Percentiles rank a stretch among this genome's conserved stretches.
Evolutionary conservation across 495 filamentous ascomycete genomes (phyloP).

Genomic region (Penicillium egyptiacum): DNA sequence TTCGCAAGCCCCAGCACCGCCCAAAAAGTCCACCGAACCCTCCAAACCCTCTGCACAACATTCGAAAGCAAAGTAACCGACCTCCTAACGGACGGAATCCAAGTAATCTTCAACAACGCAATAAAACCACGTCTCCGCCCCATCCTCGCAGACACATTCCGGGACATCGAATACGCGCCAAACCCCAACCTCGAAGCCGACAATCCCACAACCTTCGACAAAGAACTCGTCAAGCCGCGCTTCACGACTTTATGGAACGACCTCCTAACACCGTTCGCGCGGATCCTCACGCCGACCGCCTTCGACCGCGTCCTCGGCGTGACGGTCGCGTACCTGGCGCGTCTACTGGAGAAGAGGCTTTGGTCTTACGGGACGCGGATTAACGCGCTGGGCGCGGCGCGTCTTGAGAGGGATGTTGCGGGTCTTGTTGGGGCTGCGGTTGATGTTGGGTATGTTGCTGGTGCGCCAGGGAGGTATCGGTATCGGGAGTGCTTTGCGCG

Average conservation of each 20-base stretch:
- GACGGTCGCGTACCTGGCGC: conserved; percentile 69
- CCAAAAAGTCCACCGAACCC: conserved; percentile 59
- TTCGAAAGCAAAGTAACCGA: conserved; percentile 78
- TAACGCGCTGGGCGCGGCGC: conserved; percentile 78
- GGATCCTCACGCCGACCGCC: conserved; percentile 73
- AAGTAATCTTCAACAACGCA: conserved; percentile 83
- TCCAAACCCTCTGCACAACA: conserved; percentile 65
- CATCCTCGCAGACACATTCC: conserved; percentile 82
- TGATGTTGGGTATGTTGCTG: conserved; percentile 53
- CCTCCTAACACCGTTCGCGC: conserved; percentile 75
- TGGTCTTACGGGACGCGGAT: conserved; percentile 80
- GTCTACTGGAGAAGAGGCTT: conserved; percentile 84
- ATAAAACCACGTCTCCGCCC: conserved; percentile 84
- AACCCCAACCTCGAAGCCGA: conserved; percentile 45
- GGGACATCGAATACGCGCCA: conserved; percentile 79
- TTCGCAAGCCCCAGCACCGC: conserved; percentile 81
- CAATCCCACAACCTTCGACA: conserved; percentile 33
- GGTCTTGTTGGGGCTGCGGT: conserved; percentile 77
- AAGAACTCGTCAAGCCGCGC: conserved; percentile 62
- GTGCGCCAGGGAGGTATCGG: conserved; percentile 56
- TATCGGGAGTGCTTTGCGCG: conserved; percentile 77
- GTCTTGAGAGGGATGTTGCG: conserved; percentile 84
- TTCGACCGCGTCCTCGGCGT: conserved; percentile 70
- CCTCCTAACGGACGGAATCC: conserved; percentile 76
- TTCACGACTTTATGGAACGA: conserved; percentile 84